phyloP scores from a whole-genome alignment of 768 basidiomycete genomes.

The Lanmaoa pseudosensibilis region DNA sequence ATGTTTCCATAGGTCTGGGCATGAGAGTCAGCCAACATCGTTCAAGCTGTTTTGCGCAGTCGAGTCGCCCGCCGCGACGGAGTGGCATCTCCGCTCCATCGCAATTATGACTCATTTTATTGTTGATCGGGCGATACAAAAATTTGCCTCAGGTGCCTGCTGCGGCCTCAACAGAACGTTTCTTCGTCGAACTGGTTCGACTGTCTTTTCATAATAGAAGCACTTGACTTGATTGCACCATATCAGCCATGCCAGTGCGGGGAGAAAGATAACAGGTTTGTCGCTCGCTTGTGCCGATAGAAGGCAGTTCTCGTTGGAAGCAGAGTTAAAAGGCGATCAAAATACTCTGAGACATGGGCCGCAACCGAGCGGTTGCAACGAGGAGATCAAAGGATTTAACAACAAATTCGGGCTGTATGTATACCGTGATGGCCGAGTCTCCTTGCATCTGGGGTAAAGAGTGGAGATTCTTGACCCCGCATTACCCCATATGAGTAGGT shows the following conservation, averaged over 20 bases:
- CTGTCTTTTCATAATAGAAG: not conserved
- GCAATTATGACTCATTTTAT: not conserved
- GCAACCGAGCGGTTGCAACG: not conserved
- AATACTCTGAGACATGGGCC: not conserved
- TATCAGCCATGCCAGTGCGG: not conserved
- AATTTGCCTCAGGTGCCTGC: not conserved
- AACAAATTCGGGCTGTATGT: not conserved
- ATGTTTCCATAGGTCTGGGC: not conserved
- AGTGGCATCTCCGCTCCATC: not conserved
- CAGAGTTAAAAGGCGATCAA: not conserved
- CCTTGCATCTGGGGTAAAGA: not conserved
- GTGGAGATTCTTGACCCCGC: not conserved
- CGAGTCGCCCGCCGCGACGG: too few relatives aligned
- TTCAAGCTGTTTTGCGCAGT: too few relatives aligned
- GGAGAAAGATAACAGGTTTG: not conserved
- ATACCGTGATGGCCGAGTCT: not conserved
- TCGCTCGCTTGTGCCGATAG: not conserved
- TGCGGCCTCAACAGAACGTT: not conserved
- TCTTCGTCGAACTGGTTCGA: conserved; percentile 8
- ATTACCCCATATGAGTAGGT: not conserved
- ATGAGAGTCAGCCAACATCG: too few relatives aligned
- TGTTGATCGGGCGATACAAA: not conserved
- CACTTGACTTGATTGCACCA: not conserved
- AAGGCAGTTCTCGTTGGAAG: not conserved
- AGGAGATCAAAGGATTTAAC: not conserved